Percentiles rank a stretch among this genome's conserved stretches.
phyloP scores from a whole-genome alignment of 2,329 filamentous ascomycete genomes.

The Hortaea sp. region DNA sequence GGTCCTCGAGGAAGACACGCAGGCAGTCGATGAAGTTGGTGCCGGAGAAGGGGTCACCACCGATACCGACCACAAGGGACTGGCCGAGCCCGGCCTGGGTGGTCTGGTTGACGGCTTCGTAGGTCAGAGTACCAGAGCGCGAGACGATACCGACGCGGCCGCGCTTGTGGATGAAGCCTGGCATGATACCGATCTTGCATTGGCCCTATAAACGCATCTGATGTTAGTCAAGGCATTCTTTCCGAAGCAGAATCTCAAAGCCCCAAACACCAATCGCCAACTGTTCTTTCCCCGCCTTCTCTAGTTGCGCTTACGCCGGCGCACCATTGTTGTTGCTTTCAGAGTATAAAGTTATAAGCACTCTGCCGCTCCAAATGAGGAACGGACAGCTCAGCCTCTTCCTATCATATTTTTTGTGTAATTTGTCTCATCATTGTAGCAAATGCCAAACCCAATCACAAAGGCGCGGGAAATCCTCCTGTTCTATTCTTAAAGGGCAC shows the following conservation, averaged over 20 bases:
- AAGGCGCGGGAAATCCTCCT: neutral
- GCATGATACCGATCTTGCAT: constrained; percentile 99
- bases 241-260: too few relatives aligned
- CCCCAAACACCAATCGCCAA: too few relatives aligned
- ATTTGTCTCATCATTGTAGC: constrained; percentile 16
- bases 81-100: constrained; percentile 94
- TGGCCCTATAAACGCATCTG: constrained; percentile 51
- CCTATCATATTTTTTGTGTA: constrained; percentile 25
- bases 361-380: neutral
- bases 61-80: constrained; percentile 95
- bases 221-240: constrained; percentile 4
- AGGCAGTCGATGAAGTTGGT: constrained; percentile 99
- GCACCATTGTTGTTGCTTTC: neutral
- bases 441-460: neutral
- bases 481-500: neutral
- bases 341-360: neutral
- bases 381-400: constrained; percentile 25
- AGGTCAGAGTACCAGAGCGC: constrained; percentile 93
- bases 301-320: too few relatives aligned
- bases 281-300: too few relatives aligned
- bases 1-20: constrained; percentile 89
- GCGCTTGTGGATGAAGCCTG: constrained; percentile 99
- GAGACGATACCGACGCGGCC: constrained; percentile 98
- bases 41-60: constrained; percentile 95
- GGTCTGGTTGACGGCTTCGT: constrained; percentile 99